phyloP scores from a whole-genome alignment of 2,329 filamentous ascomycete species.

The Microdochium bolleyi region DNA sequence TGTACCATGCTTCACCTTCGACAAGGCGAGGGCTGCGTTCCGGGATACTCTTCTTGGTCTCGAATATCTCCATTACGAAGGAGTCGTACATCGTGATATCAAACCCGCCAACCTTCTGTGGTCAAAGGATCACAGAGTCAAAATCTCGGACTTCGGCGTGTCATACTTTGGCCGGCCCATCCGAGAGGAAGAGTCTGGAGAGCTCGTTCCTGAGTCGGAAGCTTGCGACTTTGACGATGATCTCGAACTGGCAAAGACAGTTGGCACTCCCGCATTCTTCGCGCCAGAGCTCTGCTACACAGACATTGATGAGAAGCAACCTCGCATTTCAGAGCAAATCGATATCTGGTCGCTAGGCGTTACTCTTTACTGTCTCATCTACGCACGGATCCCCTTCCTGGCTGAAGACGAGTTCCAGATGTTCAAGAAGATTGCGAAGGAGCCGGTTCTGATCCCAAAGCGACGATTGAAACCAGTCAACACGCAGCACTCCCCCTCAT shows the following conservation, averaged over 20 bases:
- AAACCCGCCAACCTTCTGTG: constrained; percentile 88
- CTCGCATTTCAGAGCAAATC: constrained; percentile 83
- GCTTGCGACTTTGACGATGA: constrained; percentile 85
- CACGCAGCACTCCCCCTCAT: constrained; percentile 46
- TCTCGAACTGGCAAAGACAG: constrained; percentile 93
- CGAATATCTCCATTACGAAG: constrained; percentile 86
- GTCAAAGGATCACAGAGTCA: constrained; percentile 77
- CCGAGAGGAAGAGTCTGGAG: constrained; percentile 71
- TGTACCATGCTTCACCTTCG: constrained; percentile 85
- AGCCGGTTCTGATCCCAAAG: constrained; percentile 83
- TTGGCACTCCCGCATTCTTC: constrained; percentile 95
- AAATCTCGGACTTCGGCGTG: constrained; percentile 98
- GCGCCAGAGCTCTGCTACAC: constrained; percentile 94
- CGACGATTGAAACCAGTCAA: constrained; percentile 72
- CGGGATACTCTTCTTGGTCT: constrained; percentile 87
- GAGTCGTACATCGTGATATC: constrained; percentile 77
- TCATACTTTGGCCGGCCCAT: constrained; percentile 91
- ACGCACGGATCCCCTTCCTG: constrained; percentile 86
- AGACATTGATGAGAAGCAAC: constrained; percentile 61
- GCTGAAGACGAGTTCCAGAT: constrained; percentile 88
- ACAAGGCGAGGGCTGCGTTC: constrained; percentile 76
- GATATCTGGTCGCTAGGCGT: constrained; percentile 97
- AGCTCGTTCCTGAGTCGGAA: constrained; percentile 71
- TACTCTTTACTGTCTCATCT: constrained; percentile 92
- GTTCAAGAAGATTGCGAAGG: constrained; percentile 84